Base-by-base conservation (phyloP, 2,329 filamentous ascomycete species). In the Phaeoacremonium minimum region DNA sequence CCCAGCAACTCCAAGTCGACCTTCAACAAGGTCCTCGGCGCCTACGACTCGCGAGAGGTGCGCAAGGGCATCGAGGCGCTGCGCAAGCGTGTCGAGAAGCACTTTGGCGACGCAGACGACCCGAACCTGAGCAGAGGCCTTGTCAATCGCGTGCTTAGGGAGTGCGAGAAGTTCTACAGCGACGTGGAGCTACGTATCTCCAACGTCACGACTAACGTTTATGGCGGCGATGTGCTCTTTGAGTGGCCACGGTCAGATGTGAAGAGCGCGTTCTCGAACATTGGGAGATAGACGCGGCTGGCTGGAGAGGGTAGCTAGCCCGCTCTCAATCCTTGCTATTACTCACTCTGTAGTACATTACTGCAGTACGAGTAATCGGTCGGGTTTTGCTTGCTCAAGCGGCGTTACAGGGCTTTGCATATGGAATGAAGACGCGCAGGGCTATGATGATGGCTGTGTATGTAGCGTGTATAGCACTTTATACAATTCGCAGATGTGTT, bases 61-160 rank as follows among this genome's bases (percentile, higher is more conserved):
- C 78, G 85, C 46, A 89, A 90, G 56, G 90, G 91, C n/a, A 84
- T 95, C 48, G 88, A 95, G 52, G 77, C 87, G 36, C 71, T 97
- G 47, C 84, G 84, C 52, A 95, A 95, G 67, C 78, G 91, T 33
- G 87, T 97, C 2, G 91, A 97, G 64, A 98, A 97, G 67, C 91
- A 97, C 61, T 97, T 97, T 69, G 88, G 88, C 30, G 88, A 95
- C 48, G 85, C 83, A 5, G 88, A 94, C 48, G 85, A 90, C 45
- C 78, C 80, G 37, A 75, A 67, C 15, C 67, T 84, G 36, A 84
- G 78, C 49, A 66, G 68, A 33, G 67, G 67, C 22, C 63, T 84
- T 28, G 78, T 82, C 16, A 60, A 60, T 34, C 72, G 74, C 54
- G 76, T 83, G 26, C 58, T 77, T 32, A 64, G 64, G 41, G 76